A percentile compares a stretch with the other conserved stretches of the same genome.
Evolutionary conservation across 495 filamentous ascomycete species (phyloP).

Genomic region (Entonaema liquescens): DNA sequence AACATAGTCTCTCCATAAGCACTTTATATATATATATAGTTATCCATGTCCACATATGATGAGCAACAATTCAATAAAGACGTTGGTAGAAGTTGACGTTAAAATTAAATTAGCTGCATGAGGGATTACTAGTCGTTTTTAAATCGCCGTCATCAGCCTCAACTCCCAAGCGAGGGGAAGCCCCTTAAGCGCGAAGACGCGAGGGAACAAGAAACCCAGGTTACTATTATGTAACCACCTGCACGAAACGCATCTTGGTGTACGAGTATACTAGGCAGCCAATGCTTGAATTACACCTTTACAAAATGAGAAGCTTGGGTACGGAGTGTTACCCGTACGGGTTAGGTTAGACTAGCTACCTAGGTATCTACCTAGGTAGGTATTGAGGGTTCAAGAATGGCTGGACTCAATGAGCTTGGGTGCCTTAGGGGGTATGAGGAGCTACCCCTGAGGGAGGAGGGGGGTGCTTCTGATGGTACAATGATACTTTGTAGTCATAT

Average conservation of each 20-base stretch:
- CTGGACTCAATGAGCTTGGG: background rate
- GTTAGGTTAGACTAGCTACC: too few species aligned
- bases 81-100: background rate
- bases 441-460: background rate
- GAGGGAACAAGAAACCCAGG: background rate
- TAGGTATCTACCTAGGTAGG: background rate
- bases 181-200: background rate
- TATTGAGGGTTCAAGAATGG: background rate
- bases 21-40: background rate
- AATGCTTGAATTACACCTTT: background rate
- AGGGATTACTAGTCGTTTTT: background rate
- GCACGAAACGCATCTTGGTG: background rate
- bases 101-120: slow-evolving; percentile 27
- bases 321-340: background rate
- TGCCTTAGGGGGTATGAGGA: background rate
- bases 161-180: background rate
- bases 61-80: background rate
- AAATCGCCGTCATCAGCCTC: background rate
- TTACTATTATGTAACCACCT: background rate
- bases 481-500: background rate
- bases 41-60: too few species aligned
- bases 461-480: background rate
- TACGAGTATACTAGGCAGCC: background rate
- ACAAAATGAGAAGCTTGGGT: background rate
- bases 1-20: background rate